phyloP scores from a whole-genome alignment of 2,329 filamentous ascomycete species.

The Sclerotinia sclerotiorum region DNA sequence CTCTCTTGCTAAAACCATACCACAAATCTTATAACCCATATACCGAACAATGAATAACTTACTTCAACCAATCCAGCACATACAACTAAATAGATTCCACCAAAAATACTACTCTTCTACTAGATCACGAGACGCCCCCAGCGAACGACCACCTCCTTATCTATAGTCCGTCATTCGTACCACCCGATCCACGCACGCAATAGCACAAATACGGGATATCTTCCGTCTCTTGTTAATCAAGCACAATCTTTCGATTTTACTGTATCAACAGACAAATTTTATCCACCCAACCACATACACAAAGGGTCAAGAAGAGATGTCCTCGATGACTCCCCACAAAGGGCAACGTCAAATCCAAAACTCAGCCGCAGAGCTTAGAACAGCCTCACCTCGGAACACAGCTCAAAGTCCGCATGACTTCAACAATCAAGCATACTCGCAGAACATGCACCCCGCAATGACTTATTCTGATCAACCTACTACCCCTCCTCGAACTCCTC shows the following conservation, averaged over 20 bases:
- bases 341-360: constrained; percentile 40
- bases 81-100: constrained; percentile 26
- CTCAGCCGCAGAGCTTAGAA: constrained; percentile 30
- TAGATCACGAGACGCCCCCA: constrained; percentile 28
- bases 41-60: constrained; percentile 37
- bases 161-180: constrained; percentile 20
- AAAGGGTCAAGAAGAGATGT: constrained; percentile 50
- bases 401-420: constrained; percentile 50
- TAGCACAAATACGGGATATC: not conserved
- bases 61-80: constrained; percentile 28
- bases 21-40: constrained; percentile 23
- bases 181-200: constrained; percentile 3
- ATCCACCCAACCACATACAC: constrained; percentile 45
- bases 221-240: constrained; percentile 1
- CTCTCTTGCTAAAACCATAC: constrained; percentile 20
- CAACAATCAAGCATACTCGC: constrained; percentile 44
- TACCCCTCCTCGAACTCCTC: constrained; percentile 41
- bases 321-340: constrained; percentile 45
- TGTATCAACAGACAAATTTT: not conserved
- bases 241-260: not conserved
- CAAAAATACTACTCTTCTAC: constrained; percentile 27
- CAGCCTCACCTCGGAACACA: constrained; percentile 39
- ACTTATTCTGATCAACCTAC: constrained; percentile 32
- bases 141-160: constrained; percentile 32
- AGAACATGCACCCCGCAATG: constrained; percentile 37